A percentile compares a stretch with the other conserved stretches of the same genome.
Conservation (phyloP, 2,329 filamentous ascomycete genomes). For the Talaromyces islandicus region DNA sequence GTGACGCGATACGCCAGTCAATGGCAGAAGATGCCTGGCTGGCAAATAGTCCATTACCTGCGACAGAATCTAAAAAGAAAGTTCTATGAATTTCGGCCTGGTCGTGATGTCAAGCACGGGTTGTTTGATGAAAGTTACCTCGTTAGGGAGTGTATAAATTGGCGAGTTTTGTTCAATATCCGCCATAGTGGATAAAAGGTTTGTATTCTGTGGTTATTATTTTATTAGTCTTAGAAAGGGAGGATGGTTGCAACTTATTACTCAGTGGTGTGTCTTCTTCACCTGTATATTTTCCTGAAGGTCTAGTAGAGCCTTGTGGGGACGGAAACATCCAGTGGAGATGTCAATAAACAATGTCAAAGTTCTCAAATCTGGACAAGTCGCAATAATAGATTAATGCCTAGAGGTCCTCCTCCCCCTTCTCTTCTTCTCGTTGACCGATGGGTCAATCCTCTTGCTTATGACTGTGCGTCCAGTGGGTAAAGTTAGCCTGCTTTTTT, state of each 20-base stretch:
- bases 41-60: not conserved
- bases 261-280: not conserved
- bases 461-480: not conserved
- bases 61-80: not conserved
- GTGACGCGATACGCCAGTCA: not conserved
- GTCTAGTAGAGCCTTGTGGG: not conserved
- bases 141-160: not conserved
- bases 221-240: too few relatives aligned
- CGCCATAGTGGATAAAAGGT: not conserved
- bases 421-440: too few relatives aligned
- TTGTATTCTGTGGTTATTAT: too few relatives aligned
- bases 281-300: not conserved
- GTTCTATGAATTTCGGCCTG: not conserved
- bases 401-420: too few relatives aligned
- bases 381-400: too few relatives aligned
- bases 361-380: too few relatives aligned
- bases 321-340: not conserved
- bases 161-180: not conserved
- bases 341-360: not conserved
- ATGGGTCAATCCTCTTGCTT: not conserved
- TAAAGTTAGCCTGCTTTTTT: not conserved
- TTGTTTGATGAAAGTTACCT: not conserved
- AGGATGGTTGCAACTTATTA: too few relatives aligned
- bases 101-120: not conserved
- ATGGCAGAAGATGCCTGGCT: not conserved